A percentile compares a stretch with the other conserved stretches of the same genome.
Evolutionary conservation across 2,329 filamentous ascomycete species (phyloP).

Genomic region (Beauveria varroae): DNA sequence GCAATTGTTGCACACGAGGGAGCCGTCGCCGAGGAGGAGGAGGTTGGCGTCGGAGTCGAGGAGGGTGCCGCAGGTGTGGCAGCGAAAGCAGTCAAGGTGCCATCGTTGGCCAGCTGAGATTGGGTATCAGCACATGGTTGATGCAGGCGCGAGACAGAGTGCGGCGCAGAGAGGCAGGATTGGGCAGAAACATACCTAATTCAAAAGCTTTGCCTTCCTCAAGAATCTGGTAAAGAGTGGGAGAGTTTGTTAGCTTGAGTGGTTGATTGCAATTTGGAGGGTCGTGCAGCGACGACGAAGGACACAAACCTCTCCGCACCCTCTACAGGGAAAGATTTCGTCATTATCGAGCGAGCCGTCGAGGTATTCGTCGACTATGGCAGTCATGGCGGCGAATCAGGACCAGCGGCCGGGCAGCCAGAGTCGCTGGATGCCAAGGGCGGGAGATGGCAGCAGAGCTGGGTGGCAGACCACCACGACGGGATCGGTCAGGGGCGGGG

Average conservation of each 20-base stretch:
- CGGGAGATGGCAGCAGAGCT: slow-evolving; percentile 3
- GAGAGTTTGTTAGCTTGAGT: not conserved
- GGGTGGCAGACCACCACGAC: not conserved
- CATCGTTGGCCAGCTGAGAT: slow-evolving; percentile 80
- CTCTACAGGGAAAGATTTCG: slow-evolving; percentile 84
- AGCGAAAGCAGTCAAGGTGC: slow-evolving; percentile 98
- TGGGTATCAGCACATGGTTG: slow-evolving; percentile 21
- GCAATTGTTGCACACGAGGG: slow-evolving; percentile 98
- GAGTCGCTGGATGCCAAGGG: not conserved
- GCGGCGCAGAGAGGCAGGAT: slow-evolving; percentile 10
- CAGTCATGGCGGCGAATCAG: slow-evolving; percentile 31
- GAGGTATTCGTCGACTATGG: slow-evolving; percentile 52
- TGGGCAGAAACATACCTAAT: slow-evolving; percentile 57
- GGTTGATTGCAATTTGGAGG: not conserved
- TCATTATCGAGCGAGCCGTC: slow-evolving; percentile 66
- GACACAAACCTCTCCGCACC: slow-evolving; percentile 72
- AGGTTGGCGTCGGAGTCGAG: slow-evolving; percentile 98
- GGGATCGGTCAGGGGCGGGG: slow-evolving; percentile 4
- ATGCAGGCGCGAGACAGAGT: not conserved
- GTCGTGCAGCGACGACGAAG: not conserved
- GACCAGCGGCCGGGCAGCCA: not conserved
- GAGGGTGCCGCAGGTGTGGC: slow-evolving; percentile 88
- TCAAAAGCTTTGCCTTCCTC: slow-evolving; percentile 99
- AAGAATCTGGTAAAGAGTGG: slow-evolving; percentile 58
- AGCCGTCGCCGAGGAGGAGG: slow-evolving; percentile 92